Base-by-base conservation (phyloP, 1,284 basidiomycete genomes). In the Malassezia vespertilionis region DNA sequence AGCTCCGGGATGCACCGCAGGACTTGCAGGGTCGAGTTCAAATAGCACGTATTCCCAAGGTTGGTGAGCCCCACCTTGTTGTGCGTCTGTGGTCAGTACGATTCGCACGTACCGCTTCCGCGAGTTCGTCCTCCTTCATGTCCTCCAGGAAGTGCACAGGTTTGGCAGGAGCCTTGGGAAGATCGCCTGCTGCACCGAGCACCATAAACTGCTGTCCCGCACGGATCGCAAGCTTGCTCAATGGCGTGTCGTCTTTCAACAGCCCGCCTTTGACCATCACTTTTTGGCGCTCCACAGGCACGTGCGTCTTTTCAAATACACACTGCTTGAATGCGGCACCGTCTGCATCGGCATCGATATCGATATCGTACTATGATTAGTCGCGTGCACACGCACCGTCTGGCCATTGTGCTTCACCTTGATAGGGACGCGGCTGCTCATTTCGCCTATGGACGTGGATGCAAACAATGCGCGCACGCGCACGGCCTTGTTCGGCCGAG, bases 191-290 rank as follows among this genome's bases (percentile, higher is more conserved):
- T 2, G 86, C 81, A 28, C 93, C 93, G 26, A 70, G 57, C 34
- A 65, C 58, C 61, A 65, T 63, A 33, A 65, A 60, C 3, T 57
- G 60, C 49, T 67, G 64, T 11, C 61, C 69, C 40, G 78, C 77
- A 72, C 87, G 89, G 11, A 84, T 81, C 0, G 75, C 80, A 31
- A 93, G 77, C 71, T 87, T 89, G 58, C 77, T 78, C 79, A 89
- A 81, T 56, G 83, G 80, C 0, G 84, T 79, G 58, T 91, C 84
- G 63, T 93, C 87, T 88, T 69, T 69, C 40, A 93, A 78, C 59
- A 86, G 78, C n/a, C 86, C 86, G 38, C 86, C 86, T 71, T 93
- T 95, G 70, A 91, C 77, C 84, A 95, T 90, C 56, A 96, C 84
- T 73, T 95, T 97, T 84, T 93, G 90, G 39, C 89, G 78, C 62